Evolutionary conservation across 2,329 filamentous ascomycete species (phyloP).

Genomic region (Botryotinia globosa): DNA sequence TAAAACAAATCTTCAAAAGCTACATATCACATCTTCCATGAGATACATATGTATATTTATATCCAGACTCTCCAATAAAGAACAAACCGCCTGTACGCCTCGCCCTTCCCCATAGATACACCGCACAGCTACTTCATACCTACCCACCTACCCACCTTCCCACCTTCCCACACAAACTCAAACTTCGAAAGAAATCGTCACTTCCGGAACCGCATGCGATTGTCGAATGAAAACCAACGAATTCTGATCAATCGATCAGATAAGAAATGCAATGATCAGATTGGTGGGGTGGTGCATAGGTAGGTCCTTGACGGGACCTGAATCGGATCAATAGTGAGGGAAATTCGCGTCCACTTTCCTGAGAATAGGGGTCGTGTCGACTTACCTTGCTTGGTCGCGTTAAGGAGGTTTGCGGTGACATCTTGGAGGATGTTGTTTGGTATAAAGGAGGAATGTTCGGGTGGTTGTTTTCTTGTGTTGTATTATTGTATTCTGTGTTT

Average conservation of each 20-base stretch:
- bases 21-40: neutral
- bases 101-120: neutral
- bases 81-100: neutral
- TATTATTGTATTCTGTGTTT: neutral
- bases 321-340: neutral
- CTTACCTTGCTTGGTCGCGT: neutral
- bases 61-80: neutral
- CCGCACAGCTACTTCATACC: neutral
- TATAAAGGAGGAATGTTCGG: neutral
- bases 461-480: neutral
- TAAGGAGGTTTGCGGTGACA: neutral
- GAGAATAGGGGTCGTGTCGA: neutral
- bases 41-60: neutral
- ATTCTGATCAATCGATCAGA: neutral
- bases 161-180: neutral
- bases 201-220: neutral
- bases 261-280: neutral
- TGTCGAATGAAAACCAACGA: neutral
- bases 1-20: neutral
- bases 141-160: neutral
- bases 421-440: neutral
- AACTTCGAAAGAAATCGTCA: neutral
- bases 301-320: neutral
- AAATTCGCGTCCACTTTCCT: neutral
- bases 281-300: neutral